Evolutionary conservation across 495 filamentous ascomycete species (phyloP), one percentile per base, ranked within the genome.

Genomic region (Daldinia grandis): DNA sequence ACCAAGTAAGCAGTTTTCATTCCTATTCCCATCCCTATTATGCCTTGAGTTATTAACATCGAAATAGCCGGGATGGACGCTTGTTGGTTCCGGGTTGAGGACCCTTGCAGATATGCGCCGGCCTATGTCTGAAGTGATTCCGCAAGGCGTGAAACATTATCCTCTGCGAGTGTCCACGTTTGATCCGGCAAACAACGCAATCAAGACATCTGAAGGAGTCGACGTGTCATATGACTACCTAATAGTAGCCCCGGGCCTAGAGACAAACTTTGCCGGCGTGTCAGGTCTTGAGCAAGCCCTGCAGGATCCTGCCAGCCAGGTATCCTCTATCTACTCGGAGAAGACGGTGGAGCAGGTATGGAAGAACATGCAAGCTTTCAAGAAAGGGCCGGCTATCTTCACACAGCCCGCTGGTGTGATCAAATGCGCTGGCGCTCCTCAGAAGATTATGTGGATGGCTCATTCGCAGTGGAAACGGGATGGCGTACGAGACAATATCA

Each of bases 371-470:
- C 71, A 88, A 63, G 81, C 79, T 54, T 79, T 91, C 56, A 74
- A 83, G 61, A 80, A 83, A 58, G 89, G 89, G 4, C 78, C 75
- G n/a, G 89, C 88, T 27, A 84, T 91, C 64, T 92, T 92, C 83
- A 91, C 89, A 7, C 88, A 91, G 73, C 89, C 89, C 6, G 81
- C 85, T 1, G 89, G 89, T 44, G 78, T 86, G 21, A 81, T 91
- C 72, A 91, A 91, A 76, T 91, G 89, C 67, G 89, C 89, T 2
- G 89, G 89, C 28, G 89, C 88, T 0, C 89, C 89, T 7, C 89
- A 91, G 71, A 91, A 91, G 78, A 80, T 86, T 75, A 87, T 91
- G 88, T 91, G 89, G 89, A 84, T 91, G 30, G 89, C 89, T 0
- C 79, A 90, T 58, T 87, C 90, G 54, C 80, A 88, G 73, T 91